Conservation (phyloP, 164 flowering plant genomes). For the Saururus chinensis region DNA sequence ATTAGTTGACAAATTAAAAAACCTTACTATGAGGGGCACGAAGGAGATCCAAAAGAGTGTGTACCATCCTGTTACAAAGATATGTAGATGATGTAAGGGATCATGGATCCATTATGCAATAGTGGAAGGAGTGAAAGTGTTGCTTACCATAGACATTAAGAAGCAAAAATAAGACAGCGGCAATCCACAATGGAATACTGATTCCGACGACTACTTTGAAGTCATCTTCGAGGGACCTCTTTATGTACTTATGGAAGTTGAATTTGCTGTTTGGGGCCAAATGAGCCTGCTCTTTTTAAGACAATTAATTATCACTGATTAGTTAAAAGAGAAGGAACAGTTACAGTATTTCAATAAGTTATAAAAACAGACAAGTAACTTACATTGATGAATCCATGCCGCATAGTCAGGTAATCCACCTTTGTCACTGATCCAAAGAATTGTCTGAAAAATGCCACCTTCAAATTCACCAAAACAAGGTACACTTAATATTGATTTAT, state of each 20-base stretch:
- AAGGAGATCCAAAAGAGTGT: conserved; percentile 42
- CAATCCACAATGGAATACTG: conserved; percentile 51
- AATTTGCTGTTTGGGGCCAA: conserved; percentile 58
- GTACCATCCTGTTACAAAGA: conserved; percentile 36
- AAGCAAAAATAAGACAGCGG: conserved; percentile 38
- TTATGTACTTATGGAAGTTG: conserved; percentile 65
- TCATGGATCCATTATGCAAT: not conserved
- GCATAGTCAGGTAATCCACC: conserved; percentile 61
- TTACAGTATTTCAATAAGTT: not conserved
- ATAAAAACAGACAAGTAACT: conserved; percentile 1
- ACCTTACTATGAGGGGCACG: conserved; percentile 49
- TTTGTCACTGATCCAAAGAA: conserved; percentile 50
- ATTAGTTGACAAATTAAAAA: not conserved
- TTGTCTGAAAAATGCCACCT: conserved; percentile 70
- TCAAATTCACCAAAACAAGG: not conserved
- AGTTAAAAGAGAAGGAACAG: not conserved
- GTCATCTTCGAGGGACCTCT: conserved; percentile 75
- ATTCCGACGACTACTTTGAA: conserved; percentile 66
- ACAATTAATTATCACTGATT: not conserved
- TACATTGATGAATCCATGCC: conserved; percentile 65
- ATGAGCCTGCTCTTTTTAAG: conserved; percentile 42
- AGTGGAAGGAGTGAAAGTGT: not conserved
- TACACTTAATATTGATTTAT: not conserved
- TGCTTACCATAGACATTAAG: conserved; percentile 46
- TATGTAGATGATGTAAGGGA: not conserved